Evolutionary conservation across 352 stramenopile genomes (phyloP).

Genomic region (Saprolegnia parasitica): DNA sequence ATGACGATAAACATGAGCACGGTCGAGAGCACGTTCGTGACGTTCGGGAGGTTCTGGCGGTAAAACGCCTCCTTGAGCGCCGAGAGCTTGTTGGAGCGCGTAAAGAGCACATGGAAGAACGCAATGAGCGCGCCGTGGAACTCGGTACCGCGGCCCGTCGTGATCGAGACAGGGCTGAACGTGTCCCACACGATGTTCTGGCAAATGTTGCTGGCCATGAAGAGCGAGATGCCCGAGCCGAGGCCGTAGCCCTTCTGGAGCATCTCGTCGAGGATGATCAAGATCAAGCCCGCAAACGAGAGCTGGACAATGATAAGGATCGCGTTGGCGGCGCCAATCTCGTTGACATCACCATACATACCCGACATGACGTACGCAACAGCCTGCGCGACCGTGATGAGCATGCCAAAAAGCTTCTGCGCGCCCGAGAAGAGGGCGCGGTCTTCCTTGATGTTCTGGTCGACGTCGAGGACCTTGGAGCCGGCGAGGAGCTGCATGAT

Average conservation of each 20-base stretch:
- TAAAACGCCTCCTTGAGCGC: constrained; percentile 98
- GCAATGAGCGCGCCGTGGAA: constrained; percentile 99
- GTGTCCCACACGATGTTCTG: constrained; percentile 99
- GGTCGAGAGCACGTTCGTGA: constrained; percentile 98
- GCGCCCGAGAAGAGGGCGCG: constrained; percentile 95
- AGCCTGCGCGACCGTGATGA: constrained; percentile 98
- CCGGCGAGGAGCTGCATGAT: constrained; percentile 99
- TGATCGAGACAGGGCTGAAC: constrained; percentile 99
- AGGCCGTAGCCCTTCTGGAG: constrained; percentile 99
- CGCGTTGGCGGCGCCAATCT: constrained; percentile 97
- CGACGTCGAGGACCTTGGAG: constrained; percentile 98
- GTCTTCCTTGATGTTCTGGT: constrained; percentile 99
- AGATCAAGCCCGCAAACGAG: constrained; percentile 97
- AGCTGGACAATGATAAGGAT: constrained; percentile 99
- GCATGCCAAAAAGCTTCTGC: constrained; percentile 99
- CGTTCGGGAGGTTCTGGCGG: constrained; percentile 98
- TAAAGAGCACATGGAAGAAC: constrained; percentile 98
- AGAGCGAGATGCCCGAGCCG: constrained; percentile 98
- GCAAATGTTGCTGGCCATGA: constrained; percentile 99
- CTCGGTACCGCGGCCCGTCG: constrained; percentile 98
- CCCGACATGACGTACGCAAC: constrained; percentile 98
- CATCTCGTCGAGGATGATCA: constrained; percentile 99
- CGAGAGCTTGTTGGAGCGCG: constrained; percentile 95
- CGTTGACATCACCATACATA: constrained; percentile 98
- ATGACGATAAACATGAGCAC: constrained; percentile 99